A percentile compares a stretch with the other conserved stretches of the same genome.
Evolutionary conservation across 495 filamentous ascomycete species (phyloP).

Genomic region (Aspergillus heteromorphus): DNA sequence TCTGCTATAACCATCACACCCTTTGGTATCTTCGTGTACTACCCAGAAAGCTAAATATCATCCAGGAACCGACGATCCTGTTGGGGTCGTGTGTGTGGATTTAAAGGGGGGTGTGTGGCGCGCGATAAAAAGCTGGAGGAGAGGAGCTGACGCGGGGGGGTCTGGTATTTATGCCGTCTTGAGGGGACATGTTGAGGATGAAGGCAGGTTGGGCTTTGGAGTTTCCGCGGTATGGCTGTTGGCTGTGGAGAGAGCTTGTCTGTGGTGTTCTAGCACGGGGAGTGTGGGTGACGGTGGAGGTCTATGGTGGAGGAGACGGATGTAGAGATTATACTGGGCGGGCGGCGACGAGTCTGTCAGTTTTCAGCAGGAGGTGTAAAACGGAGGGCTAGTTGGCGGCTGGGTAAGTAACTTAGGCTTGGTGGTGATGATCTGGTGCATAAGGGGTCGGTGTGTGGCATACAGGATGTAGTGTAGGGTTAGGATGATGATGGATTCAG

Average conservation of each 20-base stretch:
- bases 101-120: slow-evolving; percentile 29
- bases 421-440: slow-evolving; percentile 24
- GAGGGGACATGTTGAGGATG: slow-evolving; percentile 24
- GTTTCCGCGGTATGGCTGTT: no score
- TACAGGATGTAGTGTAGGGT: slow-evolving; percentile 30
- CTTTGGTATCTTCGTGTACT: slow-evolving; percentile 46
- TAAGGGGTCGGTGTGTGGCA: slow-evolving; percentile 19
- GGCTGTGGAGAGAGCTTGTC: slow-evolving; percentile 21
- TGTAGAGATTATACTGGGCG: slow-evolving; percentile 22
- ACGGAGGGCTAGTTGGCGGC: slow-evolving; percentile 22
- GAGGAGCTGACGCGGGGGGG: slow-evolving; percentile 23
- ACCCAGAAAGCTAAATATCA: no score
- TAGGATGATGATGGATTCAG: slow-evolving; percentile 27
- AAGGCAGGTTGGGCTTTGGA: slow-evolving; percentile 17
- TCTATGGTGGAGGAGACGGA: slow-evolving; percentile 20
- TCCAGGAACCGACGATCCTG: slow-evolving; percentile 30
- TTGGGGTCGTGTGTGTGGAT: no score
- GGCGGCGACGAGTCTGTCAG: slow-evolving; percentile 18
- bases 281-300: no score
- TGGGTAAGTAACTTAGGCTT: slow-evolving; percentile 21
- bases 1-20: slow-evolving; percentile 49
- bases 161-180: slow-evolving; percentile 31
- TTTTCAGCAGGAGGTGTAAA: no score
- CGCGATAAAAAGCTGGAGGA: slow-evolving; percentile 27
- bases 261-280: slow-evolving; percentile 25